phyloP scores from a whole-genome alignment of 2,329 filamentous ascomycete species.

The Daldinia sp. region DNA sequence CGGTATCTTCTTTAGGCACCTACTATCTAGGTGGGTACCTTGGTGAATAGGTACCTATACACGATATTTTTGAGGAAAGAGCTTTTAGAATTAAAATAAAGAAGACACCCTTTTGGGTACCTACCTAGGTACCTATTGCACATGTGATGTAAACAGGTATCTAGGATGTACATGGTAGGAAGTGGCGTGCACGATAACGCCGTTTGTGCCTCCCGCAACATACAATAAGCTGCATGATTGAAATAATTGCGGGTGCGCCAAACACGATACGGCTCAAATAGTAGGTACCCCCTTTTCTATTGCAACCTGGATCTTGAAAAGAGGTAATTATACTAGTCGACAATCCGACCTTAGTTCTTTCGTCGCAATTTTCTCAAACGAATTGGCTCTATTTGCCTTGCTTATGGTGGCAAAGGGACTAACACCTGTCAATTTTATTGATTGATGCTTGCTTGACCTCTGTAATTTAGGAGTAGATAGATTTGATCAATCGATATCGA shows the following conservation, averaged over 20 bases:
- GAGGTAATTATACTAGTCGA: background rate
- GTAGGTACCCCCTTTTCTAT: background rate
- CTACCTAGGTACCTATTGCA: background rate
- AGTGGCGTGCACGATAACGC: background rate
- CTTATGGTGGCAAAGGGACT: background rate
- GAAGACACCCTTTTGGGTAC: background rate
- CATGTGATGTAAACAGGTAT: no score
- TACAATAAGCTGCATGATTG: background rate
- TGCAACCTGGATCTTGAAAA: no score
- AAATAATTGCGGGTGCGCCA: background rate
- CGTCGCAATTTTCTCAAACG: background rate
- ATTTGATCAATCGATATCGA: background rate
- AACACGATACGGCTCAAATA: background rate
- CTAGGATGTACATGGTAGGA: background rate
- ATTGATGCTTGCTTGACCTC: background rate
- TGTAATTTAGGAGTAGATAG: background rate
- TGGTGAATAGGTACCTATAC: no score
- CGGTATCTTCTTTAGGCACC: no score
- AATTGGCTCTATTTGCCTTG: background rate
- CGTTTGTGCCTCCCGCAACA: slow-evolving; percentile 12
- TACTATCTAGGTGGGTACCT: background rate
- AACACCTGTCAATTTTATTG: background rate
- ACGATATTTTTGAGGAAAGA: background rate
- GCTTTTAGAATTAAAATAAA: background rate
- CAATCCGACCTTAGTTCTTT: background rate